phyloP scores from a whole-genome alignment of 768 basidiomycete species.

The Collybia mongolica region DNA sequence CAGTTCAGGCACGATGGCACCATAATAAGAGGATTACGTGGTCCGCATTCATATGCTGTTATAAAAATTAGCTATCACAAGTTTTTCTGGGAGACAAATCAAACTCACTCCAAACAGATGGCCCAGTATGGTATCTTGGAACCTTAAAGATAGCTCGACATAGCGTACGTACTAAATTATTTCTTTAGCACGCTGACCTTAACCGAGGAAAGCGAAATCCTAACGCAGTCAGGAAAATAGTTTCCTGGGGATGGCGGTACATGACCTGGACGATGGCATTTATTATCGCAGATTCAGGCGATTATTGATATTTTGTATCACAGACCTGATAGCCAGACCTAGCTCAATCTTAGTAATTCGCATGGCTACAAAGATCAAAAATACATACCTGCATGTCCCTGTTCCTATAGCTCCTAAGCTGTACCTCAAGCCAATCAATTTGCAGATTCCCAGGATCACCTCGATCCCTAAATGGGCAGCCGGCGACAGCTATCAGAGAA shows the following conservation, averaged over 20 bases:
- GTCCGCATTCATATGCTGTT: slow-evolving; percentile 82
- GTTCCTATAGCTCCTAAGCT: slow-evolving; percentile 64
- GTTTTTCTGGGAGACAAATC: background rate
- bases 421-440: slow-evolving; percentile 89
- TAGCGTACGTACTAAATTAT: slow-evolving; percentile 58
- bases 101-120: slow-evolving; percentile 76
- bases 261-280: slow-evolving; percentile 59
- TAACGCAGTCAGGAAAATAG: slow-evolving; percentile 85
- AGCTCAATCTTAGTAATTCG: background rate
- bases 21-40: slow-evolving; percentile 42
- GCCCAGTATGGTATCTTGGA: slow-evolving; percentile 85
- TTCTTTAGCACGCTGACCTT: slow-evolving; percentile 12
- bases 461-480: slow-evolving; percentile 59
- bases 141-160: slow-evolving; percentile 73
- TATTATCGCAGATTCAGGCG: slow-evolving; percentile 5
- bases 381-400: slow-evolving; percentile 72
- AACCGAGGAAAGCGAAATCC: slow-evolving; percentile 23
- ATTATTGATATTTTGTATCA: slow-evolving; percentile 1
- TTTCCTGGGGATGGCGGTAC: slow-evolving; percentile 80
- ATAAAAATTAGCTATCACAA: slow-evolving; percentile 17
- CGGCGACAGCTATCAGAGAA: slow-evolving; percentile 61
- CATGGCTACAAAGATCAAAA: background rate
- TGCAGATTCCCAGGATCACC: slow-evolving; percentile 88
- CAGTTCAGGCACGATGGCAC: slow-evolving; percentile 9
- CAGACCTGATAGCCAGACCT: slow-evolving; percentile 49